Percentiles rank a stretch among this genome's conserved stretches.
Evolutionary conservation across 331 rosid species (phyloP).

Genomic region (Ulmus americana): DNA sequence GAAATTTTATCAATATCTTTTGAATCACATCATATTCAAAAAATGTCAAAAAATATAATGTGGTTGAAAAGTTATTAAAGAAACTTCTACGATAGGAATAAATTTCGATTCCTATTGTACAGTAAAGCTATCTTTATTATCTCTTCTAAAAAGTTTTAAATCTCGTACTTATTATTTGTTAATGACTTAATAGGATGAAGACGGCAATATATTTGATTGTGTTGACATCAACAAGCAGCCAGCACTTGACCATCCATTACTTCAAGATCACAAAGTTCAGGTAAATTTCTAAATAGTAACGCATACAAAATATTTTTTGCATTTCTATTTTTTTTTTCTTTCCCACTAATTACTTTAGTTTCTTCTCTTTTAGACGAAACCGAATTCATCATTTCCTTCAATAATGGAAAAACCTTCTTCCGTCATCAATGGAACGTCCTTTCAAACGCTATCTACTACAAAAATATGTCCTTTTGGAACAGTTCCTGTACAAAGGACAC

Average conservation of each 20-base stretch:
- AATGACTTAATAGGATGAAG: background rate
- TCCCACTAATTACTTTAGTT: background rate
- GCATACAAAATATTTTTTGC: background rate
- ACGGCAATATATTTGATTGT: conserved; percentile 14
- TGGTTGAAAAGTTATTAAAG: no score
- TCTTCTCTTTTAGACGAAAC: conserved; percentile 1
- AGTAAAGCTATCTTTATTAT: background rate
- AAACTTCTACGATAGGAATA: no score
- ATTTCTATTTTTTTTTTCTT: background rate
- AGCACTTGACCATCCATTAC: conserved; percentile 17
- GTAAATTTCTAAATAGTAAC: background rate
- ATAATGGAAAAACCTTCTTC: background rate
- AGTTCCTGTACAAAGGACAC: conserved; percentile 8
- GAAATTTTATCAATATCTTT: no score
- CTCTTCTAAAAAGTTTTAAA: background rate
- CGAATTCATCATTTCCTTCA: background rate
- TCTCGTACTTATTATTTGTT: background rate
- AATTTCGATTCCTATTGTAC: no score
- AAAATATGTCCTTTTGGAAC: conserved; percentile 8
- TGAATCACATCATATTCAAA: no score
- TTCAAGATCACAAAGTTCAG: conserved; percentile 18
- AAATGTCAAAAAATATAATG: no score
- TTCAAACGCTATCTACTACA: background rate
- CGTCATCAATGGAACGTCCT: background rate
- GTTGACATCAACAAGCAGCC: conserved; percentile 26